phyloP scores from a whole-genome alignment of 306 rosid species.

The Vigna trinervia region DNA sequence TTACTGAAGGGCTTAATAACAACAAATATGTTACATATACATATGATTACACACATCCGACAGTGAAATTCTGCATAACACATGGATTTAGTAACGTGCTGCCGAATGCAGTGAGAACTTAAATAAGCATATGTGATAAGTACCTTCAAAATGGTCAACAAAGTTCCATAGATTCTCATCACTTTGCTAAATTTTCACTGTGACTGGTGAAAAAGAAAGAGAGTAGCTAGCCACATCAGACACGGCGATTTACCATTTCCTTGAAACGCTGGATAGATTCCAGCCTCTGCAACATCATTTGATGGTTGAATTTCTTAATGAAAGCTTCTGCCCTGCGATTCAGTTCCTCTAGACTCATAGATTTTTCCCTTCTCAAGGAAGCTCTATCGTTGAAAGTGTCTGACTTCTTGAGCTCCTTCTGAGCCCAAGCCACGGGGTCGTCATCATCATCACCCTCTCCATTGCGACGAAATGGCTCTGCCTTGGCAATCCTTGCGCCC shows the following conservation, averaged over 20 bases:
- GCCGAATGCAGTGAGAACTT: slow-evolving; percentile 32
- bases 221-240: slow-evolving; percentile 26
- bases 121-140: neutral
- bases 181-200: slow-evolving; percentile 42
- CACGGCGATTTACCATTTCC: slow-evolving; percentile 58
- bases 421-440: slow-evolving; percentile 69
- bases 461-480: slow-evolving; percentile 40
- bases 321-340: slow-evolving; percentile 68
- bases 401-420: slow-evolving; percentile 66
- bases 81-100: slow-evolving; percentile 29
- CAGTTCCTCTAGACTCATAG: slow-evolving; percentile 78
- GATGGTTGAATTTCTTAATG: slow-evolving; percentile 61
- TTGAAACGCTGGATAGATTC: slow-evolving; percentile 74
- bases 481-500: slow-evolving; percentile 53
- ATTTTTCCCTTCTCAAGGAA: slow-evolving; percentile 65
- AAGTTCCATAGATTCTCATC: slow-evolving; percentile 33
- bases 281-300: slow-evolving; percentile 76
- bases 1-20: slow-evolving; percentile 6
- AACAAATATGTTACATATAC: neutral
- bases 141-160: slow-evolving; percentile 49
- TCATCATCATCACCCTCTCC: slow-evolving; percentile 48
- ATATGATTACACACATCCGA: neutral
- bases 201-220: slow-evolving; percentile 48
- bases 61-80: slow-evolving; percentile 33
- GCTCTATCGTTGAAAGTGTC: slow-evolving; percentile 70